These are phyloP conservation scores for Saccharomyces kudriavzevii DNA, from an alignment of 805 yeast genomes.

Conservation along the genomic window DNA sequence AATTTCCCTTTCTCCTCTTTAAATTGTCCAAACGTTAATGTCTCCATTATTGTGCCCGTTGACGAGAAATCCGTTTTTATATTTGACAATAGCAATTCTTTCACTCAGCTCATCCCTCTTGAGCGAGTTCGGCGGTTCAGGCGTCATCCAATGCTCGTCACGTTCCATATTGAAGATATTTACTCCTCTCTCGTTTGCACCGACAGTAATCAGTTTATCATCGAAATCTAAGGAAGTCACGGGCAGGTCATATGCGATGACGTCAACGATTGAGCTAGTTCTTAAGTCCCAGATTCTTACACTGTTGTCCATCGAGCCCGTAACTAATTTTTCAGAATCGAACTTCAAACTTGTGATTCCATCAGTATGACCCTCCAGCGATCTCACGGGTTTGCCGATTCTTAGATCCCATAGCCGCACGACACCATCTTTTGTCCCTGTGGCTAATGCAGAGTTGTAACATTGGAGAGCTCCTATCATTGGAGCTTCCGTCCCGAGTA, in stretches of 20 bases:
- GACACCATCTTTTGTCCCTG: conserved; percentile 68
- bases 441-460: conserved; percentile 66
- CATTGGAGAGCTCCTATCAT: conserved; percentile 62
- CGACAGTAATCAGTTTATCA: conserved; percentile 44
- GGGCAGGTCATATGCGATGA: conserved; percentile 51
- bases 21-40: conserved; percentile 57
- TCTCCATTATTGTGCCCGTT: conserved; percentile 56
- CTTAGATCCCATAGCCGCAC: conserved; percentile 73
- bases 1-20: not conserved
- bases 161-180: conserved; percentile 50
- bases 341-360: conserved; percentile 61
- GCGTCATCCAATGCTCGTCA: conserved; percentile 40
- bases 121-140: conserved; percentile 26
- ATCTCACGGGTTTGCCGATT: conserved; percentile 55
- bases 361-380: conserved; percentile 58
- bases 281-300: conserved; percentile 66
- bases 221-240: conserved; percentile 54
- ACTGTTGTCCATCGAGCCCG: conserved; percentile 57
- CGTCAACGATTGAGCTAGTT: conserved; percentile 52
- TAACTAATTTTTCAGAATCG: conserved; percentile 51
- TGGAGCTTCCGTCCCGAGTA: conserved; percentile 23
- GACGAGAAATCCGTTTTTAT: conserved; percentile 56
- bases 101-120: conserved; percentile 2
- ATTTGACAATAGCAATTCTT: conserved; percentile 38
- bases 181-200: conserved; percentile 40